Percentiles rank a stretch among this genome's conserved stretches.
Conservation (phyloP, 192 early-diverging fungal genomes). For the Phlyctochytrium arcticum region DNA sequence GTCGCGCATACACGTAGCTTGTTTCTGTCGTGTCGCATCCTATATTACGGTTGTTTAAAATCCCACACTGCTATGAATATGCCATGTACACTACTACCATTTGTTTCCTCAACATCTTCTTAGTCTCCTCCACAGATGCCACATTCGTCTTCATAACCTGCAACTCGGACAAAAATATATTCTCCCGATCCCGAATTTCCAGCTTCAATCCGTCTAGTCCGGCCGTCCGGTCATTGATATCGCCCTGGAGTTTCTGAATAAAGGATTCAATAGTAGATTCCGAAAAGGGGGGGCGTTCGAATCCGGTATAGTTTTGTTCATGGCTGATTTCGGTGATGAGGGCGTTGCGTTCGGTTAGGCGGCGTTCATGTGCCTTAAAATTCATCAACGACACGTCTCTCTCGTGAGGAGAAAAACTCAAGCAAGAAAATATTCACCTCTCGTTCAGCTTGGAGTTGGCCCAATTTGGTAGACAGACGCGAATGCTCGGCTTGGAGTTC, state of each 20-base stretch:
- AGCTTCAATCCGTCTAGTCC: constrained; percentile 4
- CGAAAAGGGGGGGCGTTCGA: constrained; percentile 31
- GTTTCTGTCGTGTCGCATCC: constrained; percentile 35
- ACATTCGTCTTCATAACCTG: constrained; percentile 9
- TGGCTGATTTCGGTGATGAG: constrained; percentile 38
- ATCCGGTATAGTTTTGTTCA: constrained; percentile 36
- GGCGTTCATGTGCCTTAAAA: constrained; percentile 27
- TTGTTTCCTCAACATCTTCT: constrained; percentile 28
- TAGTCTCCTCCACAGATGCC: constrained; percentile 32
- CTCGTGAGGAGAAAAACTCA: neutral
- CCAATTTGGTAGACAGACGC: constrained; percentile 35
- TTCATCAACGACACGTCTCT: neutral
- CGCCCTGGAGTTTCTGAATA: constrained; percentile 33
- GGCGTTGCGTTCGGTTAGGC: constrained; percentile 35
- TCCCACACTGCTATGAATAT: neutral
- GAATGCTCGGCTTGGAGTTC: constrained; percentile 29
- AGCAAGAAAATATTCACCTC: too few relatives aligned
- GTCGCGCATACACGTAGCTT: constrained; percentile 7
- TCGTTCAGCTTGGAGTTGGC: constrained; percentile 53
- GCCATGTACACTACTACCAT: constrained; percentile 4
- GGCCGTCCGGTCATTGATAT: constrained; percentile 28
- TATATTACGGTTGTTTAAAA: neutral
- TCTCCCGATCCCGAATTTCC: constrained; percentile 3
- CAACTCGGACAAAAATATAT: constrained; percentile 6
- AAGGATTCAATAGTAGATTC: constrained; percentile 43